Evolutionary conservation across 116 monocot species (phyloP).

Genomic region (Phalaenopsis hybrid): DNA sequence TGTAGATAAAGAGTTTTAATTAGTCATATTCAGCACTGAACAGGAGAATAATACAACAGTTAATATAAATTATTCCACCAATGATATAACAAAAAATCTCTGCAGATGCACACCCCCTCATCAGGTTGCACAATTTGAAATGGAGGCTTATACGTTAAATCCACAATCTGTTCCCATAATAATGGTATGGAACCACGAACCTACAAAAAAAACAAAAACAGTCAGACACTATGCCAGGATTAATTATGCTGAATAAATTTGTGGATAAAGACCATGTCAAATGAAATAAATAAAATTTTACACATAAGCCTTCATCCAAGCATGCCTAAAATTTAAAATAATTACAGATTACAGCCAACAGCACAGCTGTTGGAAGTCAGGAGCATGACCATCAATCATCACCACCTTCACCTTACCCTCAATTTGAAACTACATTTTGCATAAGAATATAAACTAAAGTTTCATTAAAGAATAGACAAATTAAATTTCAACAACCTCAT

Average conservation of each 20-base stretch:
- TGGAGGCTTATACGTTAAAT: conserved; percentile 89
- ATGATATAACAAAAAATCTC: conserved; percentile 3
- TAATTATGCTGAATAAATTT: not conserved
- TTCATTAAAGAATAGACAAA: not conserved
- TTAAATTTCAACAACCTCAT: not conserved
- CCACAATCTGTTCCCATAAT: conserved; percentile 98
- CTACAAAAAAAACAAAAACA: conserved; percentile 21
- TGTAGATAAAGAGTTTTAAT: too few relatives aligned
- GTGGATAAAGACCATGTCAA: not conserved
- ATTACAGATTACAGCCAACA: not conserved
- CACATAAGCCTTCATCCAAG: not conserved
- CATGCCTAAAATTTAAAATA: not conserved
- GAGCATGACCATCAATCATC: not conserved
- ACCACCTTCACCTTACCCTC: not conserved
- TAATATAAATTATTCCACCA: not conserved
- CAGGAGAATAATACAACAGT: not conserved
- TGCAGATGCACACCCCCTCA: conserved; percentile 54
- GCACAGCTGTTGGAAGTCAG: not conserved
- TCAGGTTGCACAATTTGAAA: conserved; percentile 83
- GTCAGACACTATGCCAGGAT: not conserved
- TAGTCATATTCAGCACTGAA: too few relatives aligned
- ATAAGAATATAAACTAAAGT: not conserved
- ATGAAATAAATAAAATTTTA: not conserved
- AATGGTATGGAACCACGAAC: conserved; percentile 97
- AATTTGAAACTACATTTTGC: not conserved